phyloP scores from a whole-genome alignment of 441 rosid genomes.

The Theobroma grandiflorum region DNA sequence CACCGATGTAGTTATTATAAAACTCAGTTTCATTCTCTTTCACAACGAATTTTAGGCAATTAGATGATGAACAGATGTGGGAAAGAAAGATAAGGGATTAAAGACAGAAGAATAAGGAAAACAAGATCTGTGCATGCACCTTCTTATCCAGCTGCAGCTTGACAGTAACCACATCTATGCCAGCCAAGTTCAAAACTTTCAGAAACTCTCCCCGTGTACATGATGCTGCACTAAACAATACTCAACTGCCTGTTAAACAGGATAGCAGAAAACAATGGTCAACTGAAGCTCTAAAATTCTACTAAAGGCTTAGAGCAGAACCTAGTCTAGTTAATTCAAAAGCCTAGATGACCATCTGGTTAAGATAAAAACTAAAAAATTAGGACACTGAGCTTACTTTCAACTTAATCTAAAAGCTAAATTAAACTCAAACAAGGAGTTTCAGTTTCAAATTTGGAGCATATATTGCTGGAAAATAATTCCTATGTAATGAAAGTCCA shows the following conservation, averaged over 20 bases:
- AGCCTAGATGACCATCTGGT: not conserved
- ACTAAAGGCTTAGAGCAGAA: not conserved
- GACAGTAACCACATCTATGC: slow-evolving; percentile 51
- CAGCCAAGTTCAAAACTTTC: slow-evolving; percentile 58
- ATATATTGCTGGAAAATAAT: not conserved
- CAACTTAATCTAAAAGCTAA: not conserved
- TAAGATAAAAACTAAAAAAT: not conserved
- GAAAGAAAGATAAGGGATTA: not conserved
- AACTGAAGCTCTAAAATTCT: slow-evolving; percentile 6
- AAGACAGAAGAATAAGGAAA: not conserved
- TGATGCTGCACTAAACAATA: slow-evolving; percentile 61
- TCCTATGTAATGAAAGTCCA: not conserved
- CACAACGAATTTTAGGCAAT: not conserved
- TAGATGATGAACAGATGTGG: not conserved
- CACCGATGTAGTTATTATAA: not conserved
- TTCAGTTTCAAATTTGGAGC: not conserved
- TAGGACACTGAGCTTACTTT: not conserved
- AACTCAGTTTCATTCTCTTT: not conserved
- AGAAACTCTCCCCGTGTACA: slow-evolving; percentile 62
- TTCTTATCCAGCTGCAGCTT: slow-evolving; percentile 60
- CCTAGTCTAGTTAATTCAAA: not conserved
- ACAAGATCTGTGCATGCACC: slow-evolving; percentile 33
- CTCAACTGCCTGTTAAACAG: slow-evolving; percentile 38
- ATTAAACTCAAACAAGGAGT: not conserved
- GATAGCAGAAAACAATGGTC: not conserved